phyloP scores from a whole-genome alignment of 345 rosid species.

The Brassica cretica region DNA sequence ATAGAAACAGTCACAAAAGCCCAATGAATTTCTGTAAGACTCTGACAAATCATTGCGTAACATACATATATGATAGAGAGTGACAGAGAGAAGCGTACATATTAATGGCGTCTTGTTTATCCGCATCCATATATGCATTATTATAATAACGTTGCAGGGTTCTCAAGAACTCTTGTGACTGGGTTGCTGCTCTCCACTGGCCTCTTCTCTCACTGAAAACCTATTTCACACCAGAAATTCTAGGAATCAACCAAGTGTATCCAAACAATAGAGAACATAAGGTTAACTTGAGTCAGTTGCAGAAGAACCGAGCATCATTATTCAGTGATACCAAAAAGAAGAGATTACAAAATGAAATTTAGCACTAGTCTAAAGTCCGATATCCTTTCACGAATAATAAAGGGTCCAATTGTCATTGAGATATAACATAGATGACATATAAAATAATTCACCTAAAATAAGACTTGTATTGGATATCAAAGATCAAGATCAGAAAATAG shows the following conservation, averaged over 20 bases:
- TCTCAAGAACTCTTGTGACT: slow-evolving; percentile 98
- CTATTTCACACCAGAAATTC: slow-evolving; percentile 45
- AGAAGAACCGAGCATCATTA: neutral
- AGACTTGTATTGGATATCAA: neutral
- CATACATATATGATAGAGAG: slow-evolving; percentile 16
- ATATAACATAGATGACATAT: neutral
- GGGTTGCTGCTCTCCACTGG: slow-evolving; percentile 98
- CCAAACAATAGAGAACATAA: slow-evolving; percentile 11
- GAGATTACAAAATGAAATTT: neutral
- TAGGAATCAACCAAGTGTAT: slow-evolving; percentile 23
- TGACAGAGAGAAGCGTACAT: slow-evolving; percentile 55
- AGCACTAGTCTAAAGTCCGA: neutral
- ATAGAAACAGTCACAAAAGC: slow-evolving; percentile 18
- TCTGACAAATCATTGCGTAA: slow-evolving; percentile 20
- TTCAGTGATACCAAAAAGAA: neutral
- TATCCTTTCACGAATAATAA: neutral
- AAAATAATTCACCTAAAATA: neutral
- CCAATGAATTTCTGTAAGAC: slow-evolving; percentile 9
- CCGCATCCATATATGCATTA: slow-evolving; percentile 94
- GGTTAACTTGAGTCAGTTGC: neutral
- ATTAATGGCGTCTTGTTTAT: slow-evolving; percentile 92
- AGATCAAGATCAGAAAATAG: neutral
- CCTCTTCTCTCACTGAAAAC: slow-evolving; percentile 92
- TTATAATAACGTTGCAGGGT: slow-evolving; percentile 93
- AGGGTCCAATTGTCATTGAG: neutral